Percentiles rank a stretch among this genome's conserved stretches.
Conservation (phyloP, 176 grass and related monocot genomes). For the Aechmea fasciata region DNA sequence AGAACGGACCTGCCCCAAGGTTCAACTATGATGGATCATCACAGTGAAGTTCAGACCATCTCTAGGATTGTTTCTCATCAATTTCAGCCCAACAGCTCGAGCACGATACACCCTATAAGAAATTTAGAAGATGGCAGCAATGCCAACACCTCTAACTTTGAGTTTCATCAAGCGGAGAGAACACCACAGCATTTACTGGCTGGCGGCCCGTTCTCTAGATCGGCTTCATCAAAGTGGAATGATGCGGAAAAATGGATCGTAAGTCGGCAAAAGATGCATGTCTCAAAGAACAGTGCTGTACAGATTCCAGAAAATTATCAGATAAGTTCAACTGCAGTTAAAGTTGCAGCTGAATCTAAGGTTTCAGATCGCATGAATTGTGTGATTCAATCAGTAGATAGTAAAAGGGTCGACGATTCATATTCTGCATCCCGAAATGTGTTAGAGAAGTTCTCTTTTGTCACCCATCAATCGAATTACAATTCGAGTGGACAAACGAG, state of each 20-base stretch:
- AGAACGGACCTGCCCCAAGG: slow-evolving; percentile 11
- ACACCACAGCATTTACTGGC: slow-evolving; percentile 24
- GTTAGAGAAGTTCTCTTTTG: slow-evolving; percentile 66
- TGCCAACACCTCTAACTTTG: slow-evolving; percentile 54
- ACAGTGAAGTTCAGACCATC: slow-evolving; percentile 21
- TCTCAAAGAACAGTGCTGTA: slow-evolving; percentile 17
- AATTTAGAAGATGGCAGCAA: slow-evolving; percentile 46
- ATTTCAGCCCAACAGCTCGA: slow-evolving; percentile 36
- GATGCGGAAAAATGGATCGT: slow-evolving; percentile 97
- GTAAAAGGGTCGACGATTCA: slow-evolving; percentile 39
- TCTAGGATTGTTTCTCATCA: slow-evolving; percentile 33
- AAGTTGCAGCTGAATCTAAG: slow-evolving; percentile 24
- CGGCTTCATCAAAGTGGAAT: slow-evolving; percentile 82
- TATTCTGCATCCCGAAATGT: slow-evolving; percentile 37
- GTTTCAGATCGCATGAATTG: slow-evolving; percentile 20
- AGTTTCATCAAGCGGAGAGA: slow-evolving; percentile 59
- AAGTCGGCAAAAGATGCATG: slow-evolving; percentile 53
- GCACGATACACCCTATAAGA: slow-evolving; percentile 70
- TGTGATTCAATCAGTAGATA: slow-evolving; percentile 27
- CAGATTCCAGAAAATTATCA: slow-evolving; percentile 27
- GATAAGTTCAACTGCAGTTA: slow-evolving; percentile 19
- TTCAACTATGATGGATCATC: slow-evolving; percentile 13
- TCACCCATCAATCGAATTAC: slow-evolving; percentile 37
- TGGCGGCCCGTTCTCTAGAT: slow-evolving; percentile 48
- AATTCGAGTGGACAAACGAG: slow-evolving; percentile 25